Evolutionary conservation across 306 rosid species (phyloP).

Genomic region (Fragaria iinumae): DNA sequence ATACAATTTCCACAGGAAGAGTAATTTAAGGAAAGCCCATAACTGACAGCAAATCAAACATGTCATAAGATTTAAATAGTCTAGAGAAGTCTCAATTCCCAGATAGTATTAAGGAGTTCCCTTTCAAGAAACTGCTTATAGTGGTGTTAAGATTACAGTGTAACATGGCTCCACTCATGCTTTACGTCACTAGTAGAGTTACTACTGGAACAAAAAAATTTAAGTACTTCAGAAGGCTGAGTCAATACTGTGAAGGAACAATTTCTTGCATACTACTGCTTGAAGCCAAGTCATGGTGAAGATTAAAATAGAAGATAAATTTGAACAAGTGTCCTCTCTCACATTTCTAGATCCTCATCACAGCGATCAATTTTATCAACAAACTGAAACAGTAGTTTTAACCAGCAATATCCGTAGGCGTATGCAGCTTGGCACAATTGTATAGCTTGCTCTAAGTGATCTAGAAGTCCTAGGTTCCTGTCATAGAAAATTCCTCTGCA

Average conservation of each 20-base stretch:
- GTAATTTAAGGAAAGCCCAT: neutral
- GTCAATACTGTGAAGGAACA: neutral
- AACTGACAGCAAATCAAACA: neutral
- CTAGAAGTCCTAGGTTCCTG: neutral
- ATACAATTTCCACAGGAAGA: neutral
- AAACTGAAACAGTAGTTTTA: neutral
- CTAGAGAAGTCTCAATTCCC: neutral
- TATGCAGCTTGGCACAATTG: neutral
- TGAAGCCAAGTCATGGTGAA: neutral
- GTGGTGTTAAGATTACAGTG: too few species aligned
- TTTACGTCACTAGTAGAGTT: neutral
- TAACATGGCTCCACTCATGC: neutral
- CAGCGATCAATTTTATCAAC: neutral
- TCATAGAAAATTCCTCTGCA: neutral
- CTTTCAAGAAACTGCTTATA: slow-evolving; percentile 2
- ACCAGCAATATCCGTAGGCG: neutral
- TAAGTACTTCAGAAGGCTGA: slow-evolving; percentile 3
- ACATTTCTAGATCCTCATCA: neutral
- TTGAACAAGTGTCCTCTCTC: neutral
- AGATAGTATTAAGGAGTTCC: neutral
- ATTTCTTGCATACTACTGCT: neutral
- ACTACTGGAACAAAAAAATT: neutral
- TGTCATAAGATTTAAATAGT: neutral
- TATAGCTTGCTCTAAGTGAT: neutral
- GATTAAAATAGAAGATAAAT: neutral